A percentile compares a stretch with the other conserved stretches of the same genome.
Evolutionary conservation across 495 filamentous ascomycete genomes (phyloP).

Genomic region (Arthonia radiata): DNA sequence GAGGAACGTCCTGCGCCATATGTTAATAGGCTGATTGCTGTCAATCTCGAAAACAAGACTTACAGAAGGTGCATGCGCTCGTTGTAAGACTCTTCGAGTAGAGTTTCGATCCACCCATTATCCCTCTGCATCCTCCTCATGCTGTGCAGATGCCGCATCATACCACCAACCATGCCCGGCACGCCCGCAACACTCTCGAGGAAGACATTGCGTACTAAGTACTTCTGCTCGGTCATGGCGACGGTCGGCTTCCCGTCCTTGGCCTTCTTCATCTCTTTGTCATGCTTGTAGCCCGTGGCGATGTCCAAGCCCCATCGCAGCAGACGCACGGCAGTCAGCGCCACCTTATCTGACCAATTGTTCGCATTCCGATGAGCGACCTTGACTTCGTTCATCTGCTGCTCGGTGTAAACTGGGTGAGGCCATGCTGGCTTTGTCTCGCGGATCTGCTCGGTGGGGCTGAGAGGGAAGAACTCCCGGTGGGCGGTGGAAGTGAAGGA

Average conservation of each 20-base stretch:
- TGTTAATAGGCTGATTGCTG: constrained; percentile 43
- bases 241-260: constrained; percentile 18
- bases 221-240: constrained; percentile 51
- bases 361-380: constrained; percentile 43
- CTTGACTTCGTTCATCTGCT: constrained; percentile 35
- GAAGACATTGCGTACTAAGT: constrained; percentile 70
- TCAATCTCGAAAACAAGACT: too few species aligned
- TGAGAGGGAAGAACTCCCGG: constrained; percentile 17
- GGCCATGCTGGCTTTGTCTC: constrained; percentile 33
- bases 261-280: constrained; percentile 21
- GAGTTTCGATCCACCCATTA: constrained; percentile 94
- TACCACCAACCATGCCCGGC: constrained; percentile 90
- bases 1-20: constrained; percentile 82
- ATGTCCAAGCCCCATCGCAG: constrained; percentile 43
- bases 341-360: constrained; percentile 42
- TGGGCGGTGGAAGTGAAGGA: too few species aligned
- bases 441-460: constrained; percentile 10
- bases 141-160: constrained; percentile 68
- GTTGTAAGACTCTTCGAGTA: constrained; percentile 85
- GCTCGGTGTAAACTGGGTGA: constrained; percentile 39
- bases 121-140: constrained; percentile 68
- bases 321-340: constrained; percentile 32
- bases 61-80: constrained; percentile 20
- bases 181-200: constrained; percentile 87
- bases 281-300: constrained; percentile 47